Percentiles rank a stretch among this genome's conserved stretches.
These are phyloP conservation scores for Fusarium sp. DNA, from an alignment of 2,329 filamentous ascomycete genomes.

Conservation along the genomic window DNA sequence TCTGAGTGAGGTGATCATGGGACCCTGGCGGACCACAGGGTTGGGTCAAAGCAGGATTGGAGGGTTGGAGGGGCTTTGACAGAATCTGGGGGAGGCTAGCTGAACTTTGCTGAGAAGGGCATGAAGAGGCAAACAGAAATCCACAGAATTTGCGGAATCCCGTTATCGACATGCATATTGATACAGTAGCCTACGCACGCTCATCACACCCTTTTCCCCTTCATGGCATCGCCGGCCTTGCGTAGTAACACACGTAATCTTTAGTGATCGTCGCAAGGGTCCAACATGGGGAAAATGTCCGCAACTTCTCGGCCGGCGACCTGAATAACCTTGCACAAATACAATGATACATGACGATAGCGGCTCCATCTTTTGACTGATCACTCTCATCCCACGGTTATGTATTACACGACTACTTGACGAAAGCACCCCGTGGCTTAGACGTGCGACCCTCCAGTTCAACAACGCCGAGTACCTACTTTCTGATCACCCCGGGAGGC, in stretches of 20 bases:
- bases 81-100: conserved; percentile 32
- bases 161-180: neutral
- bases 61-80: conserved; percentile 3
- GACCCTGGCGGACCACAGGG: conserved; percentile 27
- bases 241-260: conserved; percentile 41
- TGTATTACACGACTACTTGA: conserved; percentile 31
- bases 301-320: conserved; percentile 6
- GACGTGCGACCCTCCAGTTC: conserved; percentile 40
- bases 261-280: conserved; percentile 34
- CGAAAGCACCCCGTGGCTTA: conserved; percentile 40
- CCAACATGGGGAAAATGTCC: conserved; percentile 10
- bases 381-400: conserved; percentile 36
- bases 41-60: conserved; percentile 38
- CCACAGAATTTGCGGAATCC: neutral
- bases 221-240: conserved; percentile 19
- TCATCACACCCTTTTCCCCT: conserved; percentile 37
- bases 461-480: conserved; percentile 4
- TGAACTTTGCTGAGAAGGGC: conserved; percentile 9
- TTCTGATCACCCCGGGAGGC: conserved; percentile 9
- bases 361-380: conserved; percentile 34
- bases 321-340: neutral
- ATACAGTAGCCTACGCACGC: conserved; percentile 13
- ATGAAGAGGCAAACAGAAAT: conserved; percentile 35
- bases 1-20: conserved; percentile 34
- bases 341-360: conserved; percentile 27